A percentile compares a stretch with the other conserved stretches of the same genome.
phyloP scores from a whole-genome alignment of 2,329 filamentous ascomycete genomes.

The Hymenoscyphus infarciens region DNA sequence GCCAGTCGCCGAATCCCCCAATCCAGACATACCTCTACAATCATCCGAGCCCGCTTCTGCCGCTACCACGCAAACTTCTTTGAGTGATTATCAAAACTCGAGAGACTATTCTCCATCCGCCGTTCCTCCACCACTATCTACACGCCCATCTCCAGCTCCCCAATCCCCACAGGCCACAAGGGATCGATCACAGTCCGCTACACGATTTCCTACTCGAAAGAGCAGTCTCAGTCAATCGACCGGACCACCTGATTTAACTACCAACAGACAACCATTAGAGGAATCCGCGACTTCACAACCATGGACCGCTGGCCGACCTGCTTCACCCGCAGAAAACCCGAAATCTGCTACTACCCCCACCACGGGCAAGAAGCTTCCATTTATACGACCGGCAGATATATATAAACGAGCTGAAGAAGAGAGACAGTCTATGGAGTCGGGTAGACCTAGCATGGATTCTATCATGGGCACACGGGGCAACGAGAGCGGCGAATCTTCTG shows the following conservation, averaged over 20 bases:
- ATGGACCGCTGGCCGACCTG: slow-evolving; percentile 33
- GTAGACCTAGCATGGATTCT: slow-evolving; percentile 54
- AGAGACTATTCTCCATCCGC: slow-evolving; percentile 52
- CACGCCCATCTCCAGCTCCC: slow-evolving; percentile 40
- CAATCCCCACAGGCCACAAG: slow-evolving; percentile 35
- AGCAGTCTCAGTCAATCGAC: slow-evolving; percentile 54
- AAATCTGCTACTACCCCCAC: slow-evolving; percentile 36
- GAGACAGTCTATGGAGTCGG: slow-evolving; percentile 53
- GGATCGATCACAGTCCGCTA: slow-evolving; percentile 32
- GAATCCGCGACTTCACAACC: slow-evolving; percentile 26
- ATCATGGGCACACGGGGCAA: slow-evolving; percentile 33
- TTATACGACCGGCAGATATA: slow-evolving; percentile 73
- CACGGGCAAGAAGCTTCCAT: slow-evolving; percentile 51
- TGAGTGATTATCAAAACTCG: slow-evolving; percentile 38
- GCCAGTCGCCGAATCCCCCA: slow-evolving; percentile 21
- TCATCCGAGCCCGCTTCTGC: slow-evolving; percentile 16
- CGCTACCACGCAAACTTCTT: slow-evolving; percentile 26
- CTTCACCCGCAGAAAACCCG: slow-evolving; percentile 39
- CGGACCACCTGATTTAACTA: slow-evolving; percentile 22
- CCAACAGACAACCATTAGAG: slow-evolving; percentile 11
- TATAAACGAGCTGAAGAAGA: slow-evolving; percentile 71
- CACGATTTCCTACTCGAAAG: slow-evolving; percentile 56
- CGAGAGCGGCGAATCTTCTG: slow-evolving; percentile 29
- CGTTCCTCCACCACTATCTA: slow-evolving; percentile 47
- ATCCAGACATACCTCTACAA: slow-evolving; percentile 13